Base-by-base conservation (phyloP, 2,329 filamentous ascomycete genomes). In the Fonsecaea multimorphosa region DNA sequence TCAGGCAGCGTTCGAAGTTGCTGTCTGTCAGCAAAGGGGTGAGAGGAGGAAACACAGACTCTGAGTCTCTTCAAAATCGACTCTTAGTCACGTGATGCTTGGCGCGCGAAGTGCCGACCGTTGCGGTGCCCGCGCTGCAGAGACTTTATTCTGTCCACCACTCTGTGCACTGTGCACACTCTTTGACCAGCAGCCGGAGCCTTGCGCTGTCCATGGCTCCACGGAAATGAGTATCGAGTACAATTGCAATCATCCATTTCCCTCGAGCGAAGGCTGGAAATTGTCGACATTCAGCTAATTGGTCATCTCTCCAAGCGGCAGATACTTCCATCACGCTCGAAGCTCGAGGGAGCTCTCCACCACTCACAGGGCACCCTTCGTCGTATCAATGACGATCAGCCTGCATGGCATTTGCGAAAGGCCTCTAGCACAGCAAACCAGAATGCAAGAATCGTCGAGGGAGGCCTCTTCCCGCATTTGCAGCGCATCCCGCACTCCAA, bases 341-440 rank as follows among this genome's bases (percentile, higher is more conserved):
- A 46, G 51, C 27, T 32, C 14, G 11, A n/a, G 19, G 19, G 6
- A 49, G 19, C n/a, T 5, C 2, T 36, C 58, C 27, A 38, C 58
- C 58, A 46, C 58, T 60, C 44, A 53, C 9, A 36, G 0, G 11
- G 14, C 46, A 36, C 40, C n/a, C 44, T 60, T 38, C 36, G 16
- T 60, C 11, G 24, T 52, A 52, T 60, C 58, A 58, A 60, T 60
- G 58, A 60, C 58, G 44, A 60, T 60, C 58, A 40, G 44, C 19
- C 32, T 60, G 58, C 58, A 60, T 38, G 58, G 49, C 19, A 36
- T 34, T 49, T 31, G 40, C 34, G 24, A 27, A 38, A 7, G 29
- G 46, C 29, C 12, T 24, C 29, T 8, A 27, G 24, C 24, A 44
- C 38, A 19, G 44, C 56, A 44, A 58, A 58, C 56, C 38, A 58